Base-by-base conservation (phyloP, 768 basidiomycete genomes). In the Terana coerulea region DNA sequence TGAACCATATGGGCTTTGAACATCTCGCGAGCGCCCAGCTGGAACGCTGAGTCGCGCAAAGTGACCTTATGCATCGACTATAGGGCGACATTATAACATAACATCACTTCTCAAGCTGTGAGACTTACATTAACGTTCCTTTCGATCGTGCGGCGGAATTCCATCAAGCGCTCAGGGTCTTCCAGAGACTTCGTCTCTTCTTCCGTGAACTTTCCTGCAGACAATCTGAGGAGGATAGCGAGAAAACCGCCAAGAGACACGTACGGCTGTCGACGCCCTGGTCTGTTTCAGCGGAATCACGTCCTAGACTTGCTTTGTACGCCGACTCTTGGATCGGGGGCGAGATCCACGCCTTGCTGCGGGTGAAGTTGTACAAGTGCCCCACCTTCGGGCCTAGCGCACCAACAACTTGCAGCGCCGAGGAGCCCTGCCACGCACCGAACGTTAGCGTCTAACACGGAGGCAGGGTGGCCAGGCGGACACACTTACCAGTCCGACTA, bases 401-500 rank as follows among this genome's bases (percentile, higher is more conserved):
- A 0, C 81, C 72, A 0, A 83, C 77, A 3, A 81, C 74, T 54
- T 84, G 82, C 35, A 83, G 71, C 9, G 79, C 81, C 17, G 81
- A 81, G 4, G 82, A 83, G 2, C 81, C 81, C 81, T 83, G 36
- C 3, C 40, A 29, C 12, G 21, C 4, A 28, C 22, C 17, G 2
- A 6, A 6, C 9, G 3, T 36, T 17, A 42, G 42, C n/a, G n/a
- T n/a, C n/a, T n/a, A n/a, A n/a, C 8, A 41, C 11, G 15, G 5
- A 34, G 3, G 6, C 22, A 37, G 29, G 29, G 19, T 33, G 2
- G 24, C 15, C 11, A 7, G 22, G 25, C 19, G 9, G 25, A 10
- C 21, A 40, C 21, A 69, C 74, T 55, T 61, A 81, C 80, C 14
- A 79, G 76, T 30, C 83, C 82, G 36, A 84, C 77, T 5, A 84